Conservation (phyloP, 1,284 basidiomycete species). For the Tetrapyrgos nigripes region DNA sequence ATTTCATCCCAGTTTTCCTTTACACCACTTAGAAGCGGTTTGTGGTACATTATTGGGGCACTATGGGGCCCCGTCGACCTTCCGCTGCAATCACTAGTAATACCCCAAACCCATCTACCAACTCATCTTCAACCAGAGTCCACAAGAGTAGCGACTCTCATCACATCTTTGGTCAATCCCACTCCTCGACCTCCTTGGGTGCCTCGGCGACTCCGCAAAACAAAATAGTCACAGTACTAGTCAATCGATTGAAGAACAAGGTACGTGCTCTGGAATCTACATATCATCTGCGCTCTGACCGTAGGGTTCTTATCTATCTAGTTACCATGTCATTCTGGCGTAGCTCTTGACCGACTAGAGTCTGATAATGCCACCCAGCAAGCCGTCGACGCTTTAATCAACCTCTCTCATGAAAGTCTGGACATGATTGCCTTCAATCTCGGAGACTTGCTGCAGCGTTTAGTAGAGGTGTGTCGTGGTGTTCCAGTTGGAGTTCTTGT, state of each 20-base stretch:
- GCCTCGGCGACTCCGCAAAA: conserved; percentile 64
- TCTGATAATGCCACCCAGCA: conserved; percentile 75
- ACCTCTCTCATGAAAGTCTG: conserved; percentile 76
- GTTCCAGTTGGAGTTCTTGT: conserved; percentile 5
- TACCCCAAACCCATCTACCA: background rate
- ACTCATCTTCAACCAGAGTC: conserved; percentile 23
- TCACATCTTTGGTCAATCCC: conserved; percentile 29
- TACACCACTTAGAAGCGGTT: background rate
- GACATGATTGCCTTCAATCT: conserved; percentile 84
- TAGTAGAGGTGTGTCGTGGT: conserved; percentile 68
- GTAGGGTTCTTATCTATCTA: conserved; percentile 33
- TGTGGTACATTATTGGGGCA: background rate
- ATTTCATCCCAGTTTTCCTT: background rate
- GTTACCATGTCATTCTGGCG: conserved; percentile 89
- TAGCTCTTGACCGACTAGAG: conserved; percentile 75
- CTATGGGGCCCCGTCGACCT: conserved; percentile 21
- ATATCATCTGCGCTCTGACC: background rate
- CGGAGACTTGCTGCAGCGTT: conserved; percentile 74
- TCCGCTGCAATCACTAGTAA: conserved; percentile 13
- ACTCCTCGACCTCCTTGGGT: conserved; percentile 32
- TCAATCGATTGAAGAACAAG: conserved; percentile 77
- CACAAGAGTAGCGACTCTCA: conserved; percentile 44
- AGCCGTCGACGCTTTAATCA: conserved; percentile 79
- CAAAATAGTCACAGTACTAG: conserved; percentile 74
- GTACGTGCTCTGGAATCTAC: conserved; percentile 37